Conservation (phyloP, 2,329 filamentous ascomycete genomes). For the Fusarium burgessii region DNA sequence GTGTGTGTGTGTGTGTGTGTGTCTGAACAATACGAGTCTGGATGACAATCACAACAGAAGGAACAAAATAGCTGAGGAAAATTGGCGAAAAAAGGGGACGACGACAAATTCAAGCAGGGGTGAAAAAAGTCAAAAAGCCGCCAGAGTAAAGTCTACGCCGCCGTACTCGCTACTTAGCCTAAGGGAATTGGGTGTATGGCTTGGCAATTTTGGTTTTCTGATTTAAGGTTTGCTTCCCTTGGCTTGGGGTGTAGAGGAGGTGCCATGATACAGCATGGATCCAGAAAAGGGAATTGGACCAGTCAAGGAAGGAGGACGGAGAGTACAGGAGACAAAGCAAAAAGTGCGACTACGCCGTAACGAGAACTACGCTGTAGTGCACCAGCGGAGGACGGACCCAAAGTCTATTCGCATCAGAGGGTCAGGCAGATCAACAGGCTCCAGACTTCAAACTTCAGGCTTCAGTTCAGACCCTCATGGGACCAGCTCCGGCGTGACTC, state of each 20-base stretch:
- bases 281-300: slow-evolving; percentile 23
- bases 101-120: slow-evolving; percentile 23
- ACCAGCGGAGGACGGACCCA: slow-evolving; percentile 38
- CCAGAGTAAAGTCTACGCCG: slow-evolving; percentile 8
- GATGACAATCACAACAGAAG: slow-evolving; percentile 19
- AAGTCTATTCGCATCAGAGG: slow-evolving; percentile 45
- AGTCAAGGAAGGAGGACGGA: slow-evolving; percentile 23
- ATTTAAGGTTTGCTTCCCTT: slow-evolving; percentile 37
- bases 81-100: slow-evolving; percentile 16
- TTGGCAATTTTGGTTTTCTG: slow-evolving; percentile 30
- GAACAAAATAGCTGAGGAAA: not conserved
- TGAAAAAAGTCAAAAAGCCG: slow-evolving; percentile 27
- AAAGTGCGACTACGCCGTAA: slow-evolving; percentile 27
- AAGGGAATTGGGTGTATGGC: slow-evolving; percentile 25
- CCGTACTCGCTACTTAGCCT: slow-evolving; percentile 27
- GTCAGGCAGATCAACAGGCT: slow-evolving; percentile 36
- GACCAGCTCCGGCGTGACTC: slow-evolving; percentile 35
- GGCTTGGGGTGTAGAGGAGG: slow-evolving; percentile 25
- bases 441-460: slow-evolving; percentile 15
- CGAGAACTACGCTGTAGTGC: slow-evolving; percentile 13
- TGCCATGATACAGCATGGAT: slow-evolving; percentile 23
- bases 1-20: slow-evolving; percentile 19
- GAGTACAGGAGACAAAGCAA: not conserved
- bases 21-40: slow-evolving; percentile 6
- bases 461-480: slow-evolving; percentile 24